phyloP scores from a whole-genome alignment of 495 filamentous ascomycete genomes.

The Chaetomium tenue region DNA sequence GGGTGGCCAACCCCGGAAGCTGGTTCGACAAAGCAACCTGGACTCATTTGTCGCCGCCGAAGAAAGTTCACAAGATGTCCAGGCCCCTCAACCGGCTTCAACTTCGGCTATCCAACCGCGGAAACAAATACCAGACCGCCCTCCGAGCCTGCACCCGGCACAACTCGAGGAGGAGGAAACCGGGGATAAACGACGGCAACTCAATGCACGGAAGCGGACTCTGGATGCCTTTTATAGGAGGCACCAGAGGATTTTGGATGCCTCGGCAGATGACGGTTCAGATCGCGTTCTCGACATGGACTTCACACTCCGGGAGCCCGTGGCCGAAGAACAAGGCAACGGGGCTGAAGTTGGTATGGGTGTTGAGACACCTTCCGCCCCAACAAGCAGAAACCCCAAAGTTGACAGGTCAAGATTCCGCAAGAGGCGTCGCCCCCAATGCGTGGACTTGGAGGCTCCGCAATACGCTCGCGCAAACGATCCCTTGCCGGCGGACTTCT shows the following conservation, averaged over 20 bases:
- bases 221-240: conserved; percentile 50
- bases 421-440: conserved; percentile 54
- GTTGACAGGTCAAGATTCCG: conserved; percentile 35
- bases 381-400: conserved; percentile 33
- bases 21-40: conserved; percentile 38
- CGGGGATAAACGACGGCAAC: conserved; percentile 33
- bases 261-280: conserved; percentile 24
- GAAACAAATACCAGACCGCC: conserved; percentile 15
- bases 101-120: neutral
- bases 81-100: conserved; percentile 14
- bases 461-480: conserved; percentile 52
- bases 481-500: conserved; percentile 39
- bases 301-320: conserved; percentile 4
- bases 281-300: conserved; percentile 31
- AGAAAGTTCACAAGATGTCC: conserved; percentile 4
- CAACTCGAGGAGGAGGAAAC: conserved; percentile 49
- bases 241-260: conserved; percentile 34
- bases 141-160: conserved; percentile 37
- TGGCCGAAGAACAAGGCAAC: neutral
- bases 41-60: conserved; percentile 35
- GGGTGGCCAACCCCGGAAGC: conserved; percentile 24
- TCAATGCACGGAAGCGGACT: conserved; percentile 44
- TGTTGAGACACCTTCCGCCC: conserved; percentile 30
- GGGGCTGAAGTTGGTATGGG: conserved; percentile 4
- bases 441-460: conserved; percentile 50